A percentile compares a stretch with the other conserved stretches of the same genome.
Conservation (phyloP, 2,329 filamentous ascomycete species). For the Talaromyces verruculosus region DNA sequence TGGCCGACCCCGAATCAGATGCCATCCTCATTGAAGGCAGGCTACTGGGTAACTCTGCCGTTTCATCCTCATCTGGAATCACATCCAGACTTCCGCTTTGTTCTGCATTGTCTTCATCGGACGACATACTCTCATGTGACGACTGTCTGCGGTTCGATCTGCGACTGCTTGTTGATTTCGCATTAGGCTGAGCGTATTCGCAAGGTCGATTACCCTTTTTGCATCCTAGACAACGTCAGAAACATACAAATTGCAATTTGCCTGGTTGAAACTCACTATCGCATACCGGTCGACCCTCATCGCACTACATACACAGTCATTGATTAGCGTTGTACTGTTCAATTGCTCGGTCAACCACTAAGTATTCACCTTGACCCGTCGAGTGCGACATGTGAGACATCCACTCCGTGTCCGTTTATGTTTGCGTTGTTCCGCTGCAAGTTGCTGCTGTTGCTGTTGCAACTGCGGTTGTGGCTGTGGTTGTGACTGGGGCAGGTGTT, state of each 20-base stretch:
- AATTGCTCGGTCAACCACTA: background rate
- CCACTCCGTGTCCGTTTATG: slow-evolving; percentile 91
- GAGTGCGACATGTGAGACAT: slow-evolving; percentile 85
- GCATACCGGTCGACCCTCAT: slow-evolving; percentile 83
- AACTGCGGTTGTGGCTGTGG: slow-evolving; percentile 37
- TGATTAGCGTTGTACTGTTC: slow-evolving; percentile 4
- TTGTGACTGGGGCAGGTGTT: slow-evolving; percentile 21
- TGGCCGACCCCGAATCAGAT: slow-evolving; percentile 28
- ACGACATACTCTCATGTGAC: slow-evolving; percentile 51
- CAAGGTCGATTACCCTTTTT: slow-evolving; percentile 90
- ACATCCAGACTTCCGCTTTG: slow-evolving; percentile 40
- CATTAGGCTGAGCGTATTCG: slow-evolving; percentile 71
- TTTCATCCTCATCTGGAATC: slow-evolving; percentile 47
- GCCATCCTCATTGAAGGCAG: slow-evolving; percentile 18
- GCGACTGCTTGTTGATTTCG: slow-evolving; percentile 43
- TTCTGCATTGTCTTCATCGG: slow-evolving; percentile 49
- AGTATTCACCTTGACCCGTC: slow-evolving; percentile 70
- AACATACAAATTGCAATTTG: background rate
- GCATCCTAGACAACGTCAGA: slow-evolving; percentile 60
- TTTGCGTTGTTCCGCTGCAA: slow-evolving; percentile 70
- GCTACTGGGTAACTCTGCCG: slow-evolving; percentile 28
- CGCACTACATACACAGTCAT: slow-evolving; percentile 65
- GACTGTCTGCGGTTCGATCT: slow-evolving; percentile 46
- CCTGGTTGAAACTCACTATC: slow-evolving; percentile 57
- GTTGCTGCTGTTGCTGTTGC: slow-evolving; percentile 70